Conservation (phyloP, 2,329 filamentous ascomycete species). For the Emericellopsis cladophorae region DNA sequence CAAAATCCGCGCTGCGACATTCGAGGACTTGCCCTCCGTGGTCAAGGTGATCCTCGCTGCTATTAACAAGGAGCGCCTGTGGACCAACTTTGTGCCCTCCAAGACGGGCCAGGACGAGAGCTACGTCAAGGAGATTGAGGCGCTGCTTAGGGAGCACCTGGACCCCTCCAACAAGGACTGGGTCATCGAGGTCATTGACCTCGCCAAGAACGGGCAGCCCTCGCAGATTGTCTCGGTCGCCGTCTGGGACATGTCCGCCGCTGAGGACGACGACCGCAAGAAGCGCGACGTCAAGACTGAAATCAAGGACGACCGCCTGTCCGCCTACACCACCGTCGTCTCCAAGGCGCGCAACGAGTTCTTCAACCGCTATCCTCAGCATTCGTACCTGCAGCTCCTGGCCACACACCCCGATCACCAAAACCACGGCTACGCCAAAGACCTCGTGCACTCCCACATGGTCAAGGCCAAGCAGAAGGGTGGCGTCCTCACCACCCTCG, state of each 20-base stretch:
- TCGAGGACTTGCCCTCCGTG: slow-evolving; percentile 5
- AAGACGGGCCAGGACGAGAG: slow-evolving; percentile 4
- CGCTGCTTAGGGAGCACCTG: slow-evolving; percentile 6
- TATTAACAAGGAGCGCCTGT: slow-evolving; percentile 5
- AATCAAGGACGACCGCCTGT: slow-evolving; percentile 2
- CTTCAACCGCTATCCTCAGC: slow-evolving; percentile 4
- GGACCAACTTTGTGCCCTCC: slow-evolving; percentile 4
- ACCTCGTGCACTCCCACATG: slow-evolving; percentile 5
- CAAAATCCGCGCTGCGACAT: slow-evolving; percentile 2
- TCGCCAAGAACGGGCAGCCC: slow-evolving; percentile 2
- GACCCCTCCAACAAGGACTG: slow-evolving; percentile 6
- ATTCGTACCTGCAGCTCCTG: slow-evolving; percentile 6
- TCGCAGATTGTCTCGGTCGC: slow-evolving; percentile 5
- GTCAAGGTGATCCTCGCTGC: slow-evolving; percentile 5
- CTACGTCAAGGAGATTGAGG: slow-evolving; percentile 5
- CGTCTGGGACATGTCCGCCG: slow-evolving; percentile 7
- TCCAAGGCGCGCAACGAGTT: slow-evolving; percentile 2
- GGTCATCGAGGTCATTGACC: slow-evolving; percentile 6
- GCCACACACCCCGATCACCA: slow-evolving; percentile 6
- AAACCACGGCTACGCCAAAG: slow-evolving; percentile 6
- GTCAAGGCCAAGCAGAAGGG: slow-evolving; percentile 4
- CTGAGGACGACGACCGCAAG: slow-evolving; percentile 3
- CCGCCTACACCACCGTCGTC: slow-evolving; percentile 2
- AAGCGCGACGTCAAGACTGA: background rate
- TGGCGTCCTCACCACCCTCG: slow-evolving; percentile 5